Evolutionary conservation across 257 asterid genomes (phyloP).

Genomic region (Solanum chiquidenum): DNA sequence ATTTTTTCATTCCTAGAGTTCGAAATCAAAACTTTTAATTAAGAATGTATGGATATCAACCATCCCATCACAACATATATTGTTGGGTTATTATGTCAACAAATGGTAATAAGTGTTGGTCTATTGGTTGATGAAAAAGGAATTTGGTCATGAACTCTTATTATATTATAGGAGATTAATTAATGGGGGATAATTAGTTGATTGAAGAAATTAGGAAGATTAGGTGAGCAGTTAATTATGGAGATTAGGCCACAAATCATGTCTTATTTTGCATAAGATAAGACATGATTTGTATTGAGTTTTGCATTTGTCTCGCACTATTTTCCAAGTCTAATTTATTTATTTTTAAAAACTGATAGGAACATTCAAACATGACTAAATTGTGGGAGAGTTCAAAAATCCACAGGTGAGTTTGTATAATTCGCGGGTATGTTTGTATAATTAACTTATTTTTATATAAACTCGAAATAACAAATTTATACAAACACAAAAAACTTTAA

Average conservation of each 20-base stretch:
- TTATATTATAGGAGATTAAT: not conserved
- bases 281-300: not conserved
- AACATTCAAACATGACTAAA: not conserved
- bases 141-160: not conserved
- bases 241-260: not conserved
- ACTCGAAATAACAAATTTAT: no score
- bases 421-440: no score
- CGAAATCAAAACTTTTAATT: accelerated
- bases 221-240: not conserved
- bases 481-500: no score
- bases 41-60: accelerated
- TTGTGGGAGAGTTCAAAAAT: not conserved
- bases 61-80: not conserved
- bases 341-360: not conserved
- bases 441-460: no score
- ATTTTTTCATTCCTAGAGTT: not conserved
- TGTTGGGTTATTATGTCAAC: not conserved
- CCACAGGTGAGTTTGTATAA: accelerated
- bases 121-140: not conserved
- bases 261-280: not conserved
- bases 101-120: not conserved
- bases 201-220: not conserved
- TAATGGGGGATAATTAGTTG: not conserved
- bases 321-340: not conserved
- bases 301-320: not conserved